Conservation (phyloP, 2,329 filamentous ascomycete genomes). For the Colletotrichum spaethianum region DNA sequence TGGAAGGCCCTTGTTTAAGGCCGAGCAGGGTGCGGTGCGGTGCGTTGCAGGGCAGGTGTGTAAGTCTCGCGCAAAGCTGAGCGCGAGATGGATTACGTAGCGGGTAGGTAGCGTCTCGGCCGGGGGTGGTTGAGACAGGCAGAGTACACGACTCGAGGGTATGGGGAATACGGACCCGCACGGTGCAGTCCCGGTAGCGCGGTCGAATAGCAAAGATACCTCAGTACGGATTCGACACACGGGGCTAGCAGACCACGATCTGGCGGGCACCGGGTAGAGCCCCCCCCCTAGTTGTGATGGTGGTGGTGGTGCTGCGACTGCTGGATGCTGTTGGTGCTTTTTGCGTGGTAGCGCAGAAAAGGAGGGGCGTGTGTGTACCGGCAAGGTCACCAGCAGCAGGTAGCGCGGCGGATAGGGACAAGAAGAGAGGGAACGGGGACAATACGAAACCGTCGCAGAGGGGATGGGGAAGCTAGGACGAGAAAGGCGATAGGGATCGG, state of each 20-base stretch:
- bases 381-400: conserved; percentile 4
- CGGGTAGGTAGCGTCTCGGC: conserved; percentile 41
- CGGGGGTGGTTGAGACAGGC: conserved; percentile 40
- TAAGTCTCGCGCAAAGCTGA: conserved; percentile 40
- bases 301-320: not conserved
- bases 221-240: conserved; percentile 17
- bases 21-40: conserved; percentile 39
- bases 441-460: conserved; percentile 41
- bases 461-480: conserved; percentile 38
- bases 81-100: conserved; percentile 43
- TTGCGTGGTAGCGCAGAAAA: not conserved
- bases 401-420: conserved; percentile 31
- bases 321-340: conserved; percentile 1
- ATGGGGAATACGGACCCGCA: conserved; percentile 33
- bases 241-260: conserved; percentile 32
- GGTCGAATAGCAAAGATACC: conserved; percentile 24
- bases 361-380: conserved; percentile 15
- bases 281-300: conserved; percentile 1
- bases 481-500: conserved; percentile 33
- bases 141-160: conserved; percentile 41
- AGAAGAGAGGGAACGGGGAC: conserved; percentile 37
- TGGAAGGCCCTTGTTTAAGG: conserved; percentile 38
- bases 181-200: conserved; percentile 38
- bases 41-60: conserved; percentile 24
- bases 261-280: conserved; percentile 34